phyloP scores from a whole-genome alignment of 805 yeast genomes.

The Lipomyces sp. region DNA sequence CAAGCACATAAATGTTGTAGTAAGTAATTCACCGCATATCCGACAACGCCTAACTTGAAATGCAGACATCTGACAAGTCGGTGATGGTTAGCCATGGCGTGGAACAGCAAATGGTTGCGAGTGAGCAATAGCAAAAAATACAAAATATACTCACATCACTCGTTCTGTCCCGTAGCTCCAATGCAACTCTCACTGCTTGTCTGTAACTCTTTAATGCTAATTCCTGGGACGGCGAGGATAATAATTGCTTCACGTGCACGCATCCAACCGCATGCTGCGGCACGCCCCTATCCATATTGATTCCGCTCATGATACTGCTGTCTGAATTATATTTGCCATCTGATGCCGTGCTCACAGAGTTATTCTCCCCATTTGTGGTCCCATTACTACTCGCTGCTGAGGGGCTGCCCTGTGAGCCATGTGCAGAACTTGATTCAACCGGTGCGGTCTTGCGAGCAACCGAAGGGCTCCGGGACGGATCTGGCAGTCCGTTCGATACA shows the following conservation, averaged over 20 bases:
- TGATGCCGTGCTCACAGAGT: not conserved
- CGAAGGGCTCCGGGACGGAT: not conserved
- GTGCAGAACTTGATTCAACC: not conserved
- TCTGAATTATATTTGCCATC: not conserved
- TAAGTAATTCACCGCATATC: slow-evolving; percentile 36
- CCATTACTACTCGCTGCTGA: not conserved
- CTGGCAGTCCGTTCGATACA: not conserved
- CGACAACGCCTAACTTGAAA: slow-evolving; percentile 33
- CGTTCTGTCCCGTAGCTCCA: slow-evolving; percentile 21
- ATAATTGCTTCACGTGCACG: slow-evolving; percentile 34
- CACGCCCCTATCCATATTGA: slow-evolving; percentile 12
- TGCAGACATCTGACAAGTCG: slow-evolving; percentile 17
- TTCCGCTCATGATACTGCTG: slow-evolving; percentile 3
- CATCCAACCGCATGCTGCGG: slow-evolving; percentile 31
- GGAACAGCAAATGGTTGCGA: not conserved
- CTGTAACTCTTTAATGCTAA: slow-evolving; percentile 36
- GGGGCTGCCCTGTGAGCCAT: not conserved
- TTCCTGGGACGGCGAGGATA: slow-evolving; percentile 37
- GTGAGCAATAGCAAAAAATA: not conserved
- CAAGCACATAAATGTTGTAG: slow-evolving; percentile 38
- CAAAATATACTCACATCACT: slow-evolving; percentile 18
- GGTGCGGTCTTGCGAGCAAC: not conserved
- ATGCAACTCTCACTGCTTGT: slow-evolving; percentile 35
- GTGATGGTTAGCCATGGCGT: not conserved
- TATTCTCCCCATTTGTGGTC: not conserved